Conservation (phyloP, 257 asterid genomes). For the Jasminum sambac region DNA sequence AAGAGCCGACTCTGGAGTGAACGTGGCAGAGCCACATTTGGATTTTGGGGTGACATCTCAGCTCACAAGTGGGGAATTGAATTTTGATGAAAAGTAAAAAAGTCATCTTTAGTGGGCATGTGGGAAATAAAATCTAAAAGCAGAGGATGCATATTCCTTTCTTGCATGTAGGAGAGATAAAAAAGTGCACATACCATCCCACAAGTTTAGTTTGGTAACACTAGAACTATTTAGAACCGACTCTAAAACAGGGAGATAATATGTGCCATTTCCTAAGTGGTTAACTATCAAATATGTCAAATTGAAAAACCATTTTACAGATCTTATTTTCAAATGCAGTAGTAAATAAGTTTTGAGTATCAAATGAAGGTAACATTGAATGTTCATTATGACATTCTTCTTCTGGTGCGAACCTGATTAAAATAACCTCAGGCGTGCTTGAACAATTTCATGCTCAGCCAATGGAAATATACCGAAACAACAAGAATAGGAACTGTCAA, state of each 20-base stretch:
- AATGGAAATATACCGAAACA: slow-evolving; percentile 68
- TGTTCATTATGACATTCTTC: neutral
- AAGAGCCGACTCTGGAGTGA: neutral
- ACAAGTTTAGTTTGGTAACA: neutral
- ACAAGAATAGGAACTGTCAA: slow-evolving; percentile 66
- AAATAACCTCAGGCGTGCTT: slow-evolving; percentile 65
- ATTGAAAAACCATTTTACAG: too few species aligned
- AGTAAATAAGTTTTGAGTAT: neutral
- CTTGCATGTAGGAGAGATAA: neutral
- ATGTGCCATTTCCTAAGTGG: neutral
- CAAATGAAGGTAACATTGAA: neutral
- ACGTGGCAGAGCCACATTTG: neutral
- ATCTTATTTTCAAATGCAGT: neutral
- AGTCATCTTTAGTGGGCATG: neutral
- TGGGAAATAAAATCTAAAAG: neutral
- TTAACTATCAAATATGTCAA: neutral
- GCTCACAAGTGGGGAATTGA: neutral
- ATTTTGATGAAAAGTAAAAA: neutral
- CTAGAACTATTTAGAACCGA: neutral
- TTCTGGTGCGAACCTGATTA: neutral
- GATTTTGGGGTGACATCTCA: neutral
- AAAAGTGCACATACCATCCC: neutral
- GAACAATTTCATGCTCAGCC: slow-evolving; percentile 89
- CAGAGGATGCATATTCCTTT: neutral
- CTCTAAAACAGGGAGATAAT: neutral